Evolutionary conservation across 192 early-diverging fungal species (phyloP).

Genomic region (Coemansia javaensis): DNA sequence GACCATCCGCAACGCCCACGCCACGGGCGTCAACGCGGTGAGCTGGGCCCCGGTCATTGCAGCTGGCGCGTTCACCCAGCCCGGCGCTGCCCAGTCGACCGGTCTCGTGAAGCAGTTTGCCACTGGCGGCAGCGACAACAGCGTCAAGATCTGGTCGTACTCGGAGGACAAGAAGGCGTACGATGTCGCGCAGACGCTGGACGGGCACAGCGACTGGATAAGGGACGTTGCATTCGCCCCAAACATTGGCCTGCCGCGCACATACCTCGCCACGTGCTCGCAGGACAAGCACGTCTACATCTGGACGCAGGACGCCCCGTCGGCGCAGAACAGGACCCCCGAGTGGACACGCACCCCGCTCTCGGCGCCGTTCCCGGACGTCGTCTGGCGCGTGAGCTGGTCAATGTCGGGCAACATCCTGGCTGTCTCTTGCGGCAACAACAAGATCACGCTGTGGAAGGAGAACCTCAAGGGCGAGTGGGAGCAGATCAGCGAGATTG

Average conservation of each 20-base stretch:
- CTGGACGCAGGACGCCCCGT: constrained; percentile 80
- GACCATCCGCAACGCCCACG: constrained; percentile 74
- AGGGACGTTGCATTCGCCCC: constrained; percentile 97
- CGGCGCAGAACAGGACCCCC: constrained; percentile 22
- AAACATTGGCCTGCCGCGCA: constrained; percentile 84
- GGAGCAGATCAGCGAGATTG: constrained; percentile 76
- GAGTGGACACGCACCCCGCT: constrained; percentile 76
- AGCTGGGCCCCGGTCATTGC: constrained; percentile 90
- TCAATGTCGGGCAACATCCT: constrained; percentile 90
- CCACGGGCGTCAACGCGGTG: constrained; percentile 89
- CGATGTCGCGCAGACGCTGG: constrained; percentile 74
- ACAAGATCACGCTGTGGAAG: constrained; percentile 96
- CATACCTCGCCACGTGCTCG: constrained; percentile 88
- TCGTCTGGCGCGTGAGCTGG: constrained; percentile 99
- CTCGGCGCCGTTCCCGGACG: constrained; percentile 83
- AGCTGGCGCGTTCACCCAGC: constrained; percentile 51
- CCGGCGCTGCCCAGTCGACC: constrained; percentile 27
- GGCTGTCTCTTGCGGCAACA: constrained; percentile 94
- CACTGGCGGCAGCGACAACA: constrained; percentile 92
- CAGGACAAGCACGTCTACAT: constrained; percentile 97
- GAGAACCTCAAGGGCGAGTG: constrained; percentile 89
- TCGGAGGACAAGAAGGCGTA: constrained; percentile 71
- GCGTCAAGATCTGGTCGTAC: constrained; percentile 86
- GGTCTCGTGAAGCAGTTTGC: constrained; percentile 75
- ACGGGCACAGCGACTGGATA: constrained; percentile 96